Base-by-base conservation (phyloP, 2,329 filamentous ascomycete genomes). In the Neonectria magnoliae region DNA sequence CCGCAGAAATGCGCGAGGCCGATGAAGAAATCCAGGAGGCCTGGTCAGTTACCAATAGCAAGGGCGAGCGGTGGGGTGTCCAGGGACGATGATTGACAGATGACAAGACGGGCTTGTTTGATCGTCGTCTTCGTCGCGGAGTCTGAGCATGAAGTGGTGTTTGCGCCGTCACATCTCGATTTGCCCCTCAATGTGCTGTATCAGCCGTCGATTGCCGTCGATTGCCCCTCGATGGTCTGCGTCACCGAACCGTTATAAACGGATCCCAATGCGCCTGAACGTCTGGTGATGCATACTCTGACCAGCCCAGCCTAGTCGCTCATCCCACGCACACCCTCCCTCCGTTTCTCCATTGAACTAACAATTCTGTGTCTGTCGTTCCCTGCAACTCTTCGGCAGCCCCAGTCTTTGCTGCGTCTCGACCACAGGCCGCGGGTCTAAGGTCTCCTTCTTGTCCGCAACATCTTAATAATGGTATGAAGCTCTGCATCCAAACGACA, bases 171-270 rank as follows among this genome's bases (percentile, higher is more conserved):
- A 33, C 54, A 63, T 64, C 62, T 59, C 68, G 62, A 42, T 42
- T 13, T 42, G 38, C 38, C n/a, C 48, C 42, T 60, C 16, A 47
- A 54, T 55, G 57, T 33, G 31, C 10, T 5, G 13, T 33, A 33
- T 33, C 14, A 38, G 6, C 36, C 36, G 13, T 38, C 36, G 25
- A 25, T 25, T 25, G 25, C 25, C 25, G 25, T 25, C 29, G 14
- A 42, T 42, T 42, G 38, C 38, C 38, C 48, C 42, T 60, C 18
- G 50, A 54, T 55, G 57, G 56, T 58, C 42, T 20, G 27, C 60
- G 41, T 47, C 47, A 54, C 38, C 10, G 18, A 13, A 62, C 71
- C 71, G 71, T 73, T 73, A 73, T 65, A 69, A 70, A 73, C 71
- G 67, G 71, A 44, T 2, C 50, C 5, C 42, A 16, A 53, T 52